Conservation (phyloP, 2,329 filamentous ascomycete species). For the Colletotrichum cereale region DNA sequence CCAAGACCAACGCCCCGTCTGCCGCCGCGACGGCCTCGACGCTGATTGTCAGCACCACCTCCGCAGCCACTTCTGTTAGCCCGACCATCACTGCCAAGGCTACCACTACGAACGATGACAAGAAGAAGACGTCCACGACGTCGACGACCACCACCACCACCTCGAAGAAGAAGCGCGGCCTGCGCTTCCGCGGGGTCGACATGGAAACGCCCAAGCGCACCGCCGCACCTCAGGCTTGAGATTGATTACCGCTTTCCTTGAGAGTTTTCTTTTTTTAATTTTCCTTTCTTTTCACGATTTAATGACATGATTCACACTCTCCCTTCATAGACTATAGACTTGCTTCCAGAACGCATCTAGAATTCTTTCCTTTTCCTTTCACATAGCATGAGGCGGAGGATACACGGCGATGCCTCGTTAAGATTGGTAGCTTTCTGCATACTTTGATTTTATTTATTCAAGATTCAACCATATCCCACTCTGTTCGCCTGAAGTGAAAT, state of each 20-base stretch:
- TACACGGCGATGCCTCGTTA: background rate
- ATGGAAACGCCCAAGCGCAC: constrained; percentile 30
- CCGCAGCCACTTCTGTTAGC: background rate
- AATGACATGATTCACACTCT: background rate
- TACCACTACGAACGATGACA: constrained; percentile 11
- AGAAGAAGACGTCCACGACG: constrained; percentile 17
- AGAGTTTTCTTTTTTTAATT: too few relatives aligned
- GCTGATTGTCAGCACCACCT: background rate
- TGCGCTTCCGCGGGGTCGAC: constrained; percentile 25
- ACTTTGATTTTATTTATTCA: too few relatives aligned
- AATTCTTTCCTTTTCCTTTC: background rate
- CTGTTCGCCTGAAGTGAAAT: too few relatives aligned
- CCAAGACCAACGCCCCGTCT: constrained; percentile 21
- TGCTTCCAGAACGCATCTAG: background rate
- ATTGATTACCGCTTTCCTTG: background rate
- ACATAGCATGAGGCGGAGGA: background rate
- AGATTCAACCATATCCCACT: background rate
- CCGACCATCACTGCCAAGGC: background rate
- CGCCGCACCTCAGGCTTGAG: constrained; percentile 13
- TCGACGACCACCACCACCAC: too few relatives aligned
- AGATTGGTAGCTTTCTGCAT: background rate
- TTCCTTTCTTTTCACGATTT: background rate
- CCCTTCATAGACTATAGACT: constrained; percentile 21
- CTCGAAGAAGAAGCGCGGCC: constrained; percentile 21
- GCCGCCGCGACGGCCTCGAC: background rate